Evolutionary conservation across 208 protist genomes (phyloP), one percentile per base, ranked within the genome.

Genomic region (Lotmaria passim): DNA sequence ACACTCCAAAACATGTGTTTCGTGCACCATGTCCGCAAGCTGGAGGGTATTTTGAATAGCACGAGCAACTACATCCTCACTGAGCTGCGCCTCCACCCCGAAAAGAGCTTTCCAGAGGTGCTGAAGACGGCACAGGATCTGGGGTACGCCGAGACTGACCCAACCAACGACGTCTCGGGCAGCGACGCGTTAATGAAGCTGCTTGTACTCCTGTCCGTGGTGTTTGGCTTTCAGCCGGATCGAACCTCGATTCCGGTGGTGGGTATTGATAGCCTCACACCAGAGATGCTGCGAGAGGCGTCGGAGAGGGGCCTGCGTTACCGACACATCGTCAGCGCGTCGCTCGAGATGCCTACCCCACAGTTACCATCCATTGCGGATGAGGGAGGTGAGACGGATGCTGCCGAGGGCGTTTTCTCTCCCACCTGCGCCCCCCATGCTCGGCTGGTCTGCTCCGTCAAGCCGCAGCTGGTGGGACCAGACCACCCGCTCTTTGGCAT

Each of bases 61-160:
- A 78, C 79, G 31, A 78, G 69, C 52, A 81, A 79, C 66, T 81
- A 72, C 59, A 70, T 81, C 23, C 64, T 81, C 24, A 78, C 74
- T 15, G 68, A 81, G 31, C 62, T 75, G 62, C 75, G 75, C 28
- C 30, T 47, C n/a, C 39, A 70, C 36, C 57, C 69, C 7, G 63
- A 68, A 34, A 77, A 78, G 67, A 61, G 47, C 30, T 74, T 78
- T 48, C 70, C 56, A 1, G 70, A 61, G 47, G 69, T 72, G 44
- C 17, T 84, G 30, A 50, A 50, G 56, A 60, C 69, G 60, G 66
- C 79, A 14, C 65, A 81, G 62, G 65, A 74, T 44, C 65, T 75
- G 14, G 79, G 79, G 48, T 84, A 84, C 67, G 69, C 75, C 15
- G 79, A 84, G 66, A 69, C 79, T 0, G 79, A 84, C 62, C 74